Conservation (phyloP, 257 asterid genomes). For the Solanum virginianum region DNA sequence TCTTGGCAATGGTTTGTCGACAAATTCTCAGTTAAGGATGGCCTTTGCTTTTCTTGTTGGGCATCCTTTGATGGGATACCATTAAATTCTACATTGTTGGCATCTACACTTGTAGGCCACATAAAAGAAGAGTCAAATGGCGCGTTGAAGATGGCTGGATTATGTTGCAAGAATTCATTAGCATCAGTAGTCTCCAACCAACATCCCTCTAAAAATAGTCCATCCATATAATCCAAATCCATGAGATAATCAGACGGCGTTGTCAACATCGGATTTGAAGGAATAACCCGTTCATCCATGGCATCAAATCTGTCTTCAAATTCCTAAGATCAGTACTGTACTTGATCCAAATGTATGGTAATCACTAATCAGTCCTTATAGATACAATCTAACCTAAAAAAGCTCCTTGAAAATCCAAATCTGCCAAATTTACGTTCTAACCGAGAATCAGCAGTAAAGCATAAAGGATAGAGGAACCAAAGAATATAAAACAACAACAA, state of each 20-base stretch:
- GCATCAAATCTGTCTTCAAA: slow-evolving; percentile 10
- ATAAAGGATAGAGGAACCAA: background rate
- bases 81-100: slow-evolving; percentile 12
- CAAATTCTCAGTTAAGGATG: slow-evolving; percentile 36
- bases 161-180: slow-evolving; percentile 41
- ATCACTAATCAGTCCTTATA: background rate
- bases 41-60: slow-evolving; percentile 38
- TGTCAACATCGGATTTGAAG: slow-evolving; percentile 21
- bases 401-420: slow-evolving; percentile 1
- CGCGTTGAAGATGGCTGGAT: slow-evolving; percentile 28
- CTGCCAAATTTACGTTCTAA: slow-evolving; percentile 7
- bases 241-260: slow-evolving; percentile 37
- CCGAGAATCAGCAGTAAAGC: background rate
- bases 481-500: slow-evolving; percentile 5
- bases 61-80: slow-evolving; percentile 12
- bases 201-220: slow-evolving; percentile 59
- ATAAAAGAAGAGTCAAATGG: slow-evolving; percentile 53
- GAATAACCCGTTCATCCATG: slow-evolving; percentile 57
- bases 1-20: slow-evolving; percentile 34
- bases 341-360: slow-evolving; percentile 3
- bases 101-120: slow-evolving; percentile 41
- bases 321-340: background rate
- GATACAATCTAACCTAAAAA: background rate
- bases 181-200: slow-evolving; percentile 67
- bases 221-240: slow-evolving; percentile 89